A percentile compares a stretch with the other conserved stretches of the same genome.
These are phyloP conservation scores for Mucor racemosus DNA, from an alignment of 371 early-diverging fungal species.

Conservation along the genomic window DNA sequence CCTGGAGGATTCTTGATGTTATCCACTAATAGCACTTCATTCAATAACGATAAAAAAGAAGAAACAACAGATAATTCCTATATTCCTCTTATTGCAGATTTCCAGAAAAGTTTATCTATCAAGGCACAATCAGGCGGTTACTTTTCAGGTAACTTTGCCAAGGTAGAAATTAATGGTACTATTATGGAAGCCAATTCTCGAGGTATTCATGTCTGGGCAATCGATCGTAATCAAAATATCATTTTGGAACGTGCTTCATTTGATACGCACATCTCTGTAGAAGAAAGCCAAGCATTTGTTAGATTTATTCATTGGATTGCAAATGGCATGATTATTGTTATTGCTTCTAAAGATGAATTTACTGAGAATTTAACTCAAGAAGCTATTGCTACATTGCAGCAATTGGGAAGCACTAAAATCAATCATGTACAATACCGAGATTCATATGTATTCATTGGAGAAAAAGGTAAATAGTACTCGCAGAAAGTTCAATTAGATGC, in stretches of 20 bases:
- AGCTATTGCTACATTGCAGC: conserved; percentile 59
- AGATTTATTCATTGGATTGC: conserved; percentile 67
- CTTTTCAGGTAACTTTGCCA: conserved; percentile 72
- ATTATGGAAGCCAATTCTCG: conserved; percentile 61
- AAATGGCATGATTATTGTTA: conserved; percentile 66
- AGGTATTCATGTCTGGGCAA: conserved; percentile 75
- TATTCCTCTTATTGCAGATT: conserved; percentile 16
- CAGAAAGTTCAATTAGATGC: background rate
- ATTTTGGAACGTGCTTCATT: conserved; percentile 71
- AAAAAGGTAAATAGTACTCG: conserved; percentile 47
- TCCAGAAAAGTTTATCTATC: conserved; percentile 31
- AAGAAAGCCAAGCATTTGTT: conserved; percentile 70
- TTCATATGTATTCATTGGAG: conserved; percentile 80
- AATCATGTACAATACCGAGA: conserved; percentile 69
- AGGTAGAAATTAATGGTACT: conserved; percentile 69
- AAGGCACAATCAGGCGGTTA: conserved; percentile 77
- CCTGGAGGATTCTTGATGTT: conserved; percentile 45
- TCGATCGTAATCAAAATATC: conserved; percentile 68
- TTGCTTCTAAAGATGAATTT: conserved; percentile 79
- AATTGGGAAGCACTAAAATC: conserved; percentile 66
- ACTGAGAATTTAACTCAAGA: conserved; percentile 64
- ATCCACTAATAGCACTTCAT: background rate
- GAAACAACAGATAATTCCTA: conserved; percentile 9
- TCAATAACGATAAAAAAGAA: background rate
- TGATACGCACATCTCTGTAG: conserved; percentile 75